These are phyloP conservation scores for Phytophthora palmivora DNA, from an alignment of 352 stramenopile genomes.

Conservation along the genomic window DNA sequence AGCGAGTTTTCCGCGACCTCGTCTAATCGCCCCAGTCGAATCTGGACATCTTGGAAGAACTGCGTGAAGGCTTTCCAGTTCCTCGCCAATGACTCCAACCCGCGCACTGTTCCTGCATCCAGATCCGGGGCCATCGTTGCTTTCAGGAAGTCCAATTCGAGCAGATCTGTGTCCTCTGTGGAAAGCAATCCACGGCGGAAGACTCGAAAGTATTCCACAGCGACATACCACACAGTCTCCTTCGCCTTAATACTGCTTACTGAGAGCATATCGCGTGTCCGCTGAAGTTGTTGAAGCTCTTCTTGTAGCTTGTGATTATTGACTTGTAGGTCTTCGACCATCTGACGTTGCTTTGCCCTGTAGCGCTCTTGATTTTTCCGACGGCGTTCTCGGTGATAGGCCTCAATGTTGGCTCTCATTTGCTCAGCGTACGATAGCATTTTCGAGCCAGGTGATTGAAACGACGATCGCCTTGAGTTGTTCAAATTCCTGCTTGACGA, in stretches of 20 bases:
- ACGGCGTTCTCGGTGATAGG: background rate
- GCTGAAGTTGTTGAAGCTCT: background rate
- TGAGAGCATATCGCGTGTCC: background rate
- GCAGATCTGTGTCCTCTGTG: background rate
- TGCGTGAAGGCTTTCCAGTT: slow-evolving; percentile 11
- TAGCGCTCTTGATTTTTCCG: background rate
- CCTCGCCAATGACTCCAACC: background rate
- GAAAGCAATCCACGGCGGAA: slow-evolving; percentile 1
- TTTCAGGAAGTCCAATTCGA: slow-evolving; percentile 1
- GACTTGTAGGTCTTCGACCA: background rate
- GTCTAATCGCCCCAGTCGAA: background rate
- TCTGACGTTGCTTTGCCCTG: background rate
- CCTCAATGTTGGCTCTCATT: slow-evolving; percentile 1
- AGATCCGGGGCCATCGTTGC: slow-evolving; percentile 1
- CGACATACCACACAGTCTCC: slow-evolving; percentile 2
- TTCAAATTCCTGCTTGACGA: background rate
- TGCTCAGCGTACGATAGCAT: background rate
- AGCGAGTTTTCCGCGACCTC: slow-evolving; percentile 3
- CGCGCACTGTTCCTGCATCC: slow-evolving; percentile 1
- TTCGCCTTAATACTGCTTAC: background rate
- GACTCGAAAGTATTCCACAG: slow-evolving; percentile 1
- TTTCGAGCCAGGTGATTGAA: background rate
- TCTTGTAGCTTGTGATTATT: background rate
- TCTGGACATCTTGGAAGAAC: background rate
- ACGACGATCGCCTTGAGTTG: background rate